Base-by-base conservation (phyloP, 176 grass and related monocot species). In the Saccharum officinarum region DNA sequence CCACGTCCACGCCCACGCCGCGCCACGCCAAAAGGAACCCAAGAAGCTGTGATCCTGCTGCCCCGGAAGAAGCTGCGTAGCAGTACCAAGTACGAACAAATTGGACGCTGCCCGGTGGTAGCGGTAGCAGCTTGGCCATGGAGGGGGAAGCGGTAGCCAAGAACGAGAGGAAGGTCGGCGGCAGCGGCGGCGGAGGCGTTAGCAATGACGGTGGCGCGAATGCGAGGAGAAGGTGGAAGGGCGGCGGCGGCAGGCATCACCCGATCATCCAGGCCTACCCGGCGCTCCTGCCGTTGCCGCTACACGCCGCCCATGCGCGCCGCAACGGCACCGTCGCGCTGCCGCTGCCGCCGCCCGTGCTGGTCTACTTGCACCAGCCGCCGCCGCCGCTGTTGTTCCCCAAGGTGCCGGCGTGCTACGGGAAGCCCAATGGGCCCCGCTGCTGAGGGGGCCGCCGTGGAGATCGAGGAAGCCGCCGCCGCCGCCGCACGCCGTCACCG, bases 201-300 rank as follows among this genome's bases (percentile, higher is more conserved):
- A 61, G 78, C 59, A 74, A 68, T 89, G 76, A 50, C 52, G 62
- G 50, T 5, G 69, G 54, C 7, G 34, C 67, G 0, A 85, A 80
- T 37, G 87, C 69, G 76, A 64, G 83, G 78, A 82, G 88, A 78
- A 85, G 73, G 38, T 59, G 69, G 49, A 50, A 39, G 67, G 66
- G 57, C 11, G 30, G 44, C 18, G 49, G 77, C 31, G 60, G 30
- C 37, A 81, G 64, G 83, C 86, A 91, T 28, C 72, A 85, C 81
- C 89, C 85, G 42, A 84, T 87, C 89, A 66, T 86, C 73, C 92
- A 92, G 46, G 86, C 92, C 33, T 93, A 92, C 69, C 94, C 94
- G 33, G 94, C 94, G 15, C 91, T 97, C 75, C 91, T 95, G 28
- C 94, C 91, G n/a, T 45, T 97, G 52, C 94, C 94, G 46, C 69